phyloP scores from a whole-genome alignment of 2,329 filamentous ascomycete genomes.

The Arthrinium puccinioides region DNA sequence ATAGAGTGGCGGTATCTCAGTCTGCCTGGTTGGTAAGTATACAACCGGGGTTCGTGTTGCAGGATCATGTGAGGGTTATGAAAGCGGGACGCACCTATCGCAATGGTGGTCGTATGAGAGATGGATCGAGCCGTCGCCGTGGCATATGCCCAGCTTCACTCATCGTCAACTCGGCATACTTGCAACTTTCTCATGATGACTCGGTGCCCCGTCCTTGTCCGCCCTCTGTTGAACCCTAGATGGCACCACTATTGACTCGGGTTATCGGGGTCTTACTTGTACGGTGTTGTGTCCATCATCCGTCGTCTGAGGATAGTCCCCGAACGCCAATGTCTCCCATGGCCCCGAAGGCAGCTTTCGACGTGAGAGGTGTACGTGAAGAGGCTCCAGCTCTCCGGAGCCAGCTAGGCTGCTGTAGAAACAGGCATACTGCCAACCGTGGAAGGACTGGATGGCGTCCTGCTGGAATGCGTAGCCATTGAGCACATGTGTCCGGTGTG shows the following conservation, averaged over 20 bases:
- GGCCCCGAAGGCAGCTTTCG: conserved; percentile 29
- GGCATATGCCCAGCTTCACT: conserved; percentile 34
- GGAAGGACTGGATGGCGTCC: conserved; percentile 36
- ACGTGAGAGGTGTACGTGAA: conserved; percentile 37
- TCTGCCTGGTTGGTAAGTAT: conserved; percentile 10
- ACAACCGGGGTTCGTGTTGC: too few relatives aligned
- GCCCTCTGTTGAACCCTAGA: too few relatives aligned
- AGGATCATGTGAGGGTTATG: too few relatives aligned
- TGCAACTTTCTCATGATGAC: too few relatives aligned
- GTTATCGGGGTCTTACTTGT: conserved; percentile 30
- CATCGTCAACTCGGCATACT: background rate
- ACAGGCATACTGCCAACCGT: conserved; percentile 40
- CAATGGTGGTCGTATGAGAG: conserved; percentile 45
- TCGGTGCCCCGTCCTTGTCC: too few relatives aligned
- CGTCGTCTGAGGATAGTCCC: conserved; percentile 40
- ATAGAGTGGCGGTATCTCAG: conserved; percentile 30
- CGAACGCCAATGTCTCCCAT: conserved; percentile 39
- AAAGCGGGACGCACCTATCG: conserved; percentile 25
- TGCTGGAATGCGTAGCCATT: conserved; percentile 45
- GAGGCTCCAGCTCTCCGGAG: conserved; percentile 17
- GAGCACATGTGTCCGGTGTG: conserved; percentile 26
- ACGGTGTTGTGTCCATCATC: conserved; percentile 47
- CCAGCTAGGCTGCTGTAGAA: conserved; percentile 28
- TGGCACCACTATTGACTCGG: too few relatives aligned
- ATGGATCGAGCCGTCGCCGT: conserved; percentile 44